phyloP scores from a whole-genome alignment of 169 alveolate genomes.

The Babesia caballi region DNA sequence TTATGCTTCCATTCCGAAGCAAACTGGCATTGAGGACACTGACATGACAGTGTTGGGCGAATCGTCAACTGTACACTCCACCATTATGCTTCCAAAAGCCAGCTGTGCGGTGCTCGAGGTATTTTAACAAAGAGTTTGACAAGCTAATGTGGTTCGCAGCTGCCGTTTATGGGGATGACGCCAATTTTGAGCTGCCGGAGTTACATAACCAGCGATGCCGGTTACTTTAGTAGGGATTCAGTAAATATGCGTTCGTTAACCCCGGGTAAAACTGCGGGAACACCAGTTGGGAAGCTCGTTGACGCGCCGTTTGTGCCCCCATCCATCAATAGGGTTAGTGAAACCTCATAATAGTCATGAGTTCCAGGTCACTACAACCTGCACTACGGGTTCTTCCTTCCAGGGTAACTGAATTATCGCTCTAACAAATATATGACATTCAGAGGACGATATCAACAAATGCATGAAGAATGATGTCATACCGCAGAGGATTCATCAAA shows the following conservation, averaged over 20 bases:
- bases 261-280: not conserved
- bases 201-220: not conserved
- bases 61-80: too few species aligned
- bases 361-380: conserved; percentile 10
- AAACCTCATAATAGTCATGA: too few species aligned
- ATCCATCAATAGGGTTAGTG: conserved; percentile 14
- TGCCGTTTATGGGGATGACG: not conserved
- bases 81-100: not conserved
- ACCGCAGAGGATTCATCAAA: too few species aligned
- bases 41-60: too few species aligned
- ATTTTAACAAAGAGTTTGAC: not conserved
- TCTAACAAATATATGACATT: not conserved
- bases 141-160: not conserved
- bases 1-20: not conserved
- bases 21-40: too few species aligned
- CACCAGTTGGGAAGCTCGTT: not conserved
- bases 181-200: not conserved
- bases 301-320: not conserved
- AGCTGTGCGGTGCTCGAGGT: conserved; percentile 23
- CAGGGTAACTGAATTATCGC: not conserved
- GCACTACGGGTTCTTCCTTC: not conserved
- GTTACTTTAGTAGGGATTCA: not conserved
- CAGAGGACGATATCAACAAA: not conserved
- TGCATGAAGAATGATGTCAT: not conserved
- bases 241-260: not conserved